phyloP scores from a whole-genome alignment of 148 eudicot species.

The Talinum fruticosum region DNA sequence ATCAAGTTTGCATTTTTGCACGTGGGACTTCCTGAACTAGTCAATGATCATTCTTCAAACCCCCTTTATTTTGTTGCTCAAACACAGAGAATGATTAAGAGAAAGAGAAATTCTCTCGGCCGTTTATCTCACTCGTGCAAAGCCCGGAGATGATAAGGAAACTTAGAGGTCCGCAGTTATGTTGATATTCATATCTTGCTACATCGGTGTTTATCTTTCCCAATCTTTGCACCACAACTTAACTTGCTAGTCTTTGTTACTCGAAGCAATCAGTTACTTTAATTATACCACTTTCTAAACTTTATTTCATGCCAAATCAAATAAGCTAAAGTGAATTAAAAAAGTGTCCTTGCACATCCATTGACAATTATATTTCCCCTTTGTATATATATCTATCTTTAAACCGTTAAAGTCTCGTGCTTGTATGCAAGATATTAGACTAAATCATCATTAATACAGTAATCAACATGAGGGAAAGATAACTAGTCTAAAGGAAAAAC shows the following conservation, averaged over 20 bases:
- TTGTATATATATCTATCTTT: no score
- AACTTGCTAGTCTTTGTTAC: background rate
- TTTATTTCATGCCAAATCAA: no score
- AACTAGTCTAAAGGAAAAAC: no score
- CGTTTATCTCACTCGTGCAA: slow-evolving; percentile 61
- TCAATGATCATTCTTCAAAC: slow-evolving; percentile 10
- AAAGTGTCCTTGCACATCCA: no score
- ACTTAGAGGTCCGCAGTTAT: slow-evolving; percentile 70
- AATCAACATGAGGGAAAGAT: no score
- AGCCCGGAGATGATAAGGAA: slow-evolving; percentile 48
- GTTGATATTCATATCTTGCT: slow-evolving; percentile 9
- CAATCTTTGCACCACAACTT: background rate
- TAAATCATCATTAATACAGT: no score
- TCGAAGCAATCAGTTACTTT: no score
- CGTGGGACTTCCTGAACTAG: slow-evolving; percentile 44
- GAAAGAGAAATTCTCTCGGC: slow-evolving; percentile 62
- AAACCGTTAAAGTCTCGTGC: no score
- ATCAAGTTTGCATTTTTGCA: slow-evolving; percentile 79
- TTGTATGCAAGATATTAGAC: no score
- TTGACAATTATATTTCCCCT: no score
- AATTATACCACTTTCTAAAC: no score
- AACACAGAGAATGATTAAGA: slow-evolving; percentile 46
- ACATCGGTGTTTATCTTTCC: background rate
- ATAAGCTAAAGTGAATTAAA: no score
- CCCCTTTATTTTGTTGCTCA: slow-evolving; percentile 47